These are phyloP conservation scores for Aristolochia californica DNA, from an alignment of 164 flowering plant species.

Conservation along the genomic window DNA sequence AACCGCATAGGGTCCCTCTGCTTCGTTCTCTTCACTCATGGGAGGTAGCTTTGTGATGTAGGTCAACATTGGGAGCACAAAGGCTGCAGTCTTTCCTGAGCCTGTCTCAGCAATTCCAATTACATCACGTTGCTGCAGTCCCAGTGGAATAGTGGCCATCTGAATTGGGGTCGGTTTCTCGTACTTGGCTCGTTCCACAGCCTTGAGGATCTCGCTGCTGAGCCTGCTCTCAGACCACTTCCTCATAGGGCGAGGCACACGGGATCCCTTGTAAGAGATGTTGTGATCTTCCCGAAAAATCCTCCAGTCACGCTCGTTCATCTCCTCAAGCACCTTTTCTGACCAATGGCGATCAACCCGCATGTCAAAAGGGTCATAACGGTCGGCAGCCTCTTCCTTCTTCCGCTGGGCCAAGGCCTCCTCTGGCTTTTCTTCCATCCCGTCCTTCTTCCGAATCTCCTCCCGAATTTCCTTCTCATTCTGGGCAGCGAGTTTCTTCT, in stretches of 20 bases:
- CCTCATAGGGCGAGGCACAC: slow-evolving; percentile 78
- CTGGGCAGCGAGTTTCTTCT: slow-evolving; percentile 85
- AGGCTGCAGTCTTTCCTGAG: slow-evolving; percentile 91
- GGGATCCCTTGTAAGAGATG: slow-evolving; percentile 80
- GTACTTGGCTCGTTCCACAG: slow-evolving; percentile 73
- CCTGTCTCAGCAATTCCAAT: slow-evolving; percentile 94
- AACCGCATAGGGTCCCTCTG: slow-evolving; percentile 89
- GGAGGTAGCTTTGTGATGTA: slow-evolving; percentile 74
- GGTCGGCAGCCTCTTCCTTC: slow-evolving; percentile 62
- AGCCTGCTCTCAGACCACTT: slow-evolving; percentile 67
- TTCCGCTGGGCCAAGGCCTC: slow-evolving; percentile 57
- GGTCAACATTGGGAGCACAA: slow-evolving; percentile 84
- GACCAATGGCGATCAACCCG: slow-evolving; percentile 81
- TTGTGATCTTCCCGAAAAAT: slow-evolving; percentile 83
- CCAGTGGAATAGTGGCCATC: slow-evolving; percentile 89
- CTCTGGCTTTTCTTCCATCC: slow-evolving; percentile 66
- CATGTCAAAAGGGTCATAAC: slow-evolving; percentile 69
- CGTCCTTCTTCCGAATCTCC: slow-evolving; percentile 67
- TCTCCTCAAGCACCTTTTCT: slow-evolving; percentile 72
- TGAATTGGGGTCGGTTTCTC: slow-evolving; percentile 87
- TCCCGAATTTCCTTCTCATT: slow-evolving; percentile 69
- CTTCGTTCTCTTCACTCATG: slow-evolving; percentile 68
- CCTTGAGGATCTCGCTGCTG: slow-evolving; percentile 50
- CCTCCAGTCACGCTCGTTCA: slow-evolving; percentile 93
- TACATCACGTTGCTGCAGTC: slow-evolving; percentile 81